These are phyloP conservation scores for Cephalotrichum gorgonifer DNA, from an alignment of 2,329 filamentous ascomycete genomes.

Conservation along the genomic window DNA sequence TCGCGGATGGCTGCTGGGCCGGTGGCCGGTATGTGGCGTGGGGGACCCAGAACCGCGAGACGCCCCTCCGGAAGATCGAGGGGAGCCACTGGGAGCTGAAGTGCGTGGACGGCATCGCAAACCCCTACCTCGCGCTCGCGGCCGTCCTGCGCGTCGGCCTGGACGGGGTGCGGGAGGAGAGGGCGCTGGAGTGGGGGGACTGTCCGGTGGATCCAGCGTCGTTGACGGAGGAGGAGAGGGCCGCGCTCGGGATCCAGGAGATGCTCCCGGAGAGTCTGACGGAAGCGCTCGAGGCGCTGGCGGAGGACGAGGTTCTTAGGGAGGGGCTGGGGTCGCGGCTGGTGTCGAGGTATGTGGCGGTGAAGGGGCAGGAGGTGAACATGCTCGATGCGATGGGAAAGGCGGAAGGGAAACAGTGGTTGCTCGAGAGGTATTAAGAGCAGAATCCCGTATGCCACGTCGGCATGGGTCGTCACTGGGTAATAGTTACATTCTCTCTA, in stretches of 20 bases:
- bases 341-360: slow-evolving; percentile 42
- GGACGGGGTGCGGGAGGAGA: slow-evolving; percentile 14
- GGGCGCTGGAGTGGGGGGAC: slow-evolving; percentile 38
- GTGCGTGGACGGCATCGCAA: slow-evolving; percentile 68
- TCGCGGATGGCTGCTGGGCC: slow-evolving; percentile 61
- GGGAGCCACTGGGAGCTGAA: slow-evolving; percentile 69
- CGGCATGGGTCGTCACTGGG: no score
- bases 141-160: slow-evolving; percentile 20
- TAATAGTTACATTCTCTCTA: no score
- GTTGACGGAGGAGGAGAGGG: slow-evolving; percentile 34
- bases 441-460: no score
- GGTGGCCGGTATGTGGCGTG: slow-evolving; percentile 71
- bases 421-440: slow-evolving; percentile 59
- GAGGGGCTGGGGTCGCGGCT: slow-evolving; percentile 36
- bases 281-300: slow-evolving; percentile 43
- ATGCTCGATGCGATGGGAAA: slow-evolving; percentile 38
- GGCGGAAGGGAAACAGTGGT: slow-evolving; percentile 41
- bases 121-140: slow-evolving; percentile 55
- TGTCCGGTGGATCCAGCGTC: slow-evolving; percentile 42
- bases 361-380: slow-evolving; percentile 49
- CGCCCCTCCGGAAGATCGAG: slow-evolving; percentile 58
- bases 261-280: slow-evolving; percentile 44
- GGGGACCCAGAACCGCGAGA: slow-evolving; percentile 74
- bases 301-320: slow-evolving; percentile 33
- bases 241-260: slow-evolving; percentile 35